A percentile compares a stretch with the other conserved stretches of the same genome.
Conservation (phyloP, 1,139 yeast species). For the Scheffersomyces lignicola region DNA sequence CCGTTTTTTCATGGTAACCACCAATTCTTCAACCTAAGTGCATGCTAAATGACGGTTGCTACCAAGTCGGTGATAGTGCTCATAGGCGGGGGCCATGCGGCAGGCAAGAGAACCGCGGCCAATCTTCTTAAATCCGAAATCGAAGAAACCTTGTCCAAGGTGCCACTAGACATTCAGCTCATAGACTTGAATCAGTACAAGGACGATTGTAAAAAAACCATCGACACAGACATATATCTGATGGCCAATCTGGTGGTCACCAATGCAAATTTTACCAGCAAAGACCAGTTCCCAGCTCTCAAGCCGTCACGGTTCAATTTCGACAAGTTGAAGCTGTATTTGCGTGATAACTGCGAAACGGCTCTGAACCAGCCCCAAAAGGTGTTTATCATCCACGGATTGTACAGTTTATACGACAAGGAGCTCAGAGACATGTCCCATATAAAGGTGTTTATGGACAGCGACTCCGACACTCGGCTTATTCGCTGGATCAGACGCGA, state of each 20-base stretch:
- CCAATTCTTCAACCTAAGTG: conserved; percentile 1
- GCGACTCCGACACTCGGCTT: conserved; percentile 82
- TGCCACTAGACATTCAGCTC: conserved; percentile 29
- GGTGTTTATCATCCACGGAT: conserved; percentile 69
- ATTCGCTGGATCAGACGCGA: conserved; percentile 68
- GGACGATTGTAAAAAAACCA: conserved; percentile 11
- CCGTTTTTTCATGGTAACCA: neutral
- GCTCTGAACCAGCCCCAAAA: conserved; percentile 19
- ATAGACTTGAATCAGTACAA: conserved; percentile 40
- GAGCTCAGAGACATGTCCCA: conserved; percentile 58
- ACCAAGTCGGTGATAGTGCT: conserved; percentile 43
- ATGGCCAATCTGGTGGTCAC: conserved; percentile 32
- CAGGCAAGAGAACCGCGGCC: conserved; percentile 56
- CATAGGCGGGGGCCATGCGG: conserved; percentile 75
- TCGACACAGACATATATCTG: conserved; percentile 17
- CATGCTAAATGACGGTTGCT: conserved; percentile 5
- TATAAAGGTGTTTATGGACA: conserved; percentile 75
- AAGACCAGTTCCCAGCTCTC: conserved; percentile 20
- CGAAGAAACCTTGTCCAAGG: conserved; percentile 16
- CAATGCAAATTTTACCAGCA: conserved; percentile 21
- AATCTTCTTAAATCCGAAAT: conserved; percentile 30
- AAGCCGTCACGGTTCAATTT: conserved; percentile 46
- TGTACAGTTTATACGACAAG: conserved; percentile 73
- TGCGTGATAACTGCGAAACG: conserved; percentile 11
- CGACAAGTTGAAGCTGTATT: conserved; percentile 18